Conservation (phyloP, 2,329 filamentous ascomycete species). For the Scytalidium sp. region DNA sequence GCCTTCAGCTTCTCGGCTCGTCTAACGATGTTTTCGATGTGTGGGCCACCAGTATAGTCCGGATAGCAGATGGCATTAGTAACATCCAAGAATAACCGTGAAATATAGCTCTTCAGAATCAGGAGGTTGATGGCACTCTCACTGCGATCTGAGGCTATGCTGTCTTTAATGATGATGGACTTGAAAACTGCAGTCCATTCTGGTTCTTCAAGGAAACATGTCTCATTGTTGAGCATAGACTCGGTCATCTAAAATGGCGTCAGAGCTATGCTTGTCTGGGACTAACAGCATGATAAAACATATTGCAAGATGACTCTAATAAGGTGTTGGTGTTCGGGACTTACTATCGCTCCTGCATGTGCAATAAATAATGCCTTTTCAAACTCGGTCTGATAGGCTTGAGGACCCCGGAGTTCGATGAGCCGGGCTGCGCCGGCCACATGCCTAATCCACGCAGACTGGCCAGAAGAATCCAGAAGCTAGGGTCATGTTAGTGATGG, state of each 20-base stretch:
- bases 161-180: constrained; percentile 15
- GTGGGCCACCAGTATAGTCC: background rate
- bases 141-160: constrained; percentile 17
- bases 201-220: constrained; percentile 19
- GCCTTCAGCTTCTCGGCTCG: background rate
- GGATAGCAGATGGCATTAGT: constrained; percentile 14
- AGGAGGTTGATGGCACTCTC: constrained; percentile 18
- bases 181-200: constrained; percentile 17
- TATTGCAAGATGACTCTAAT: background rate
- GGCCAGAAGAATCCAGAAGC: constrained; percentile 4
- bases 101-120: constrained; percentile 20
- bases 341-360: constrained; percentile 4
- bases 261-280: background rate
- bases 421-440: constrained; percentile 3
- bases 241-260: constrained; percentile 17
- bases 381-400: constrained; percentile 6
- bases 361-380: constrained; percentile 3
- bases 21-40: background rate
- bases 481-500: background rate
- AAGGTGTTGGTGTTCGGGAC: background rate
- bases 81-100: constrained; percentile 27
- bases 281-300: background rate
- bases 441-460: constrained; percentile 3
- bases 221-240: constrained; percentile 16
- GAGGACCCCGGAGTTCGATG: constrained; percentile 4